Base-by-base conservation (phyloP, 1,139 yeast genomes). In the Taphrina sp. region DNA sequence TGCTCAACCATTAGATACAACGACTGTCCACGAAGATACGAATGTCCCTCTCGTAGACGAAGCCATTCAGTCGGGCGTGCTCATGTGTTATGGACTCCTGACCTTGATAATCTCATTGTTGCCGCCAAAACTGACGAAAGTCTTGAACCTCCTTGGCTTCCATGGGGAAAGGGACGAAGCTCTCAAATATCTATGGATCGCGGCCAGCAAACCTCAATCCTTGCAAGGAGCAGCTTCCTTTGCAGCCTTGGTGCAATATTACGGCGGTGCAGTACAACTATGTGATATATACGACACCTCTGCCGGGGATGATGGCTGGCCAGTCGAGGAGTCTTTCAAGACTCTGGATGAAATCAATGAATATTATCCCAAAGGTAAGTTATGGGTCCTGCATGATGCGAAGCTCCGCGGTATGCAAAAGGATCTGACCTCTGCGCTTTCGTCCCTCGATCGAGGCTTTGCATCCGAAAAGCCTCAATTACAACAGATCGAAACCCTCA, bases 141-240 rank as follows among this genome's bases (percentile, higher is more conserved):
- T 90, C 0, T 75, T 92, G 57, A 84, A 95, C 1, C 81, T 90
- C 59, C 95, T 90, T 38, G 97, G 97, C 0, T 88, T 92, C 71
- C 81, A 76, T 64, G 97, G 97, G 17, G 81, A 88, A 57, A 77
- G 95, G 64, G 94, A 85, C 60, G 80, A 78, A 16, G 97, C 96
- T 0, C 73, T 92, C 58, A 76, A 77, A 62, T 79, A 88, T 80
- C 81, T 92, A 38, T 92, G 98, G 98, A 80, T 80, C 63, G 88
- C 96, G 1, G 78, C 85, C 12, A 79, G 81, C 38, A 80, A 81
- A 59, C 76, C 95, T 64, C 90, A 90, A 65, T 49, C 54, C 3
- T 83, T 92, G 58, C 97, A 90, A 68, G 96, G 97, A 17, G 92
- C 92, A 57, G 80, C 92, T 64, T 96, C 95, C 0, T 72, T 89